These are phyloP conservation scores for Penicillium sp. DNA, from an alignment of 2,329 filamentous ascomycete genomes.

Conservation along the genomic window DNA sequence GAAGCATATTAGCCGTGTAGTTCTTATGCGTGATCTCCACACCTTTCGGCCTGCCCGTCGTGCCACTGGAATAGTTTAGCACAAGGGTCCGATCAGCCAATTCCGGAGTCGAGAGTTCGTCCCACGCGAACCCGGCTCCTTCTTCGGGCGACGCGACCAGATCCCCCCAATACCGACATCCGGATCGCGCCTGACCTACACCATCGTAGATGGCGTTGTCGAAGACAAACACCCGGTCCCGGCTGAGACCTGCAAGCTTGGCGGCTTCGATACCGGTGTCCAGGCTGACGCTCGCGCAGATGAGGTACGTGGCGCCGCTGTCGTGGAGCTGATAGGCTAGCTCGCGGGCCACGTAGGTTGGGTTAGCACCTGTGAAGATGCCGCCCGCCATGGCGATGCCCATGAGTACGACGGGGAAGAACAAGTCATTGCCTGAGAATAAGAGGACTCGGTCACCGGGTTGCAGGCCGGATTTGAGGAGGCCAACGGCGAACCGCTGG, in stretches of 20 bases:
- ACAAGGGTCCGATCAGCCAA: slow-evolving; percentile 46
- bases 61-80: slow-evolving; percentile 73
- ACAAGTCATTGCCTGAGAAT: slow-evolving; percentile 71
- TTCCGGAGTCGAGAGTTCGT: slow-evolving; percentile 44
- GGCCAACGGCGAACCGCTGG: slow-evolving; percentile 69
- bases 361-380: slow-evolving; percentile 74
- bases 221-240: slow-evolving; percentile 62
- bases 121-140: slow-evolving; percentile 63
- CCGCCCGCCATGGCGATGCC: slow-evolving; percentile 75
- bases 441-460: slow-evolving; percentile 69
- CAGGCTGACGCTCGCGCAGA: slow-evolving; percentile 58
- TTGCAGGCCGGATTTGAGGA: slow-evolving; percentile 62
- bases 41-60: slow-evolving; percentile 79
- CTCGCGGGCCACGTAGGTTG: slow-evolving; percentile 66
- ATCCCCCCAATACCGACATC: slow-evolving; percentile 62
- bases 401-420: slow-evolving; percentile 68
- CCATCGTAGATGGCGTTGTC: slow-evolving; percentile 56
- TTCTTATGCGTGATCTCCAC: slow-evolving; percentile 78
- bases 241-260: slow-evolving; percentile 53
- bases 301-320: slow-evolving; percentile 64
- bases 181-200: slow-evolving; percentile 31
- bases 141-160: slow-evolving; percentile 54
- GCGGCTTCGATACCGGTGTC: slow-evolving; percentile 67
- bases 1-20: slow-evolving; percentile 68
- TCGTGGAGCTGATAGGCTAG: slow-evolving; percentile 73